Evolutionary conservation across 1,139 yeast genomes (phyloP).

Genomic region (Debaryomyces robertsiae): DNA sequence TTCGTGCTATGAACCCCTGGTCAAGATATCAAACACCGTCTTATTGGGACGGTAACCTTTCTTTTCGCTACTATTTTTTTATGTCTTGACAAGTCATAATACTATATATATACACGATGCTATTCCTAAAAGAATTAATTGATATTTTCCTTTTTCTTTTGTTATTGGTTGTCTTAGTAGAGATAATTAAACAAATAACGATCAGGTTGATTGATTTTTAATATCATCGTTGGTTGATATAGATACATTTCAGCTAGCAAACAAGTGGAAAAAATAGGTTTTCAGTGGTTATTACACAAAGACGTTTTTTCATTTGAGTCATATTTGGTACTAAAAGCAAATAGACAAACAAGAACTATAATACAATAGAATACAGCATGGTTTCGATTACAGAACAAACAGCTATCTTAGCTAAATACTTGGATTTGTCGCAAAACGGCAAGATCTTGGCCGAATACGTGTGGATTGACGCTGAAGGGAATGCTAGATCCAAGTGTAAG

Average conservation of each 20-base stretch:
- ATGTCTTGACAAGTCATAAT: slow-evolving; percentile 4
- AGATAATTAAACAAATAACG: slow-evolving; percentile 3
- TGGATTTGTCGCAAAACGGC: slow-evolving; percentile 84
- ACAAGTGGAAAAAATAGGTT: too few species aligned
- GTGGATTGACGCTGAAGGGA: slow-evolving; percentile 95
- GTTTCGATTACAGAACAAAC: slow-evolving; percentile 66
- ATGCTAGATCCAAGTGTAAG: slow-evolving; percentile 91
- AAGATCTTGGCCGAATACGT: slow-evolving; percentile 92
- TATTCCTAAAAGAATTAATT: slow-evolving; percentile 7
- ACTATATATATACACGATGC: slow-evolving; percentile 1
- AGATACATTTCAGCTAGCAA: slow-evolving; percentile 3
- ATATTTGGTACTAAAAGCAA: not conserved
- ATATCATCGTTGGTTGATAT: not conserved
- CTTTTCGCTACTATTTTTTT: slow-evolving; percentile 6
- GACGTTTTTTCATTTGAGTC: not conserved
- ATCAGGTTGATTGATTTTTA: slow-evolving; percentile 5
- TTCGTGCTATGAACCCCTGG: slow-evolving; percentile 5
- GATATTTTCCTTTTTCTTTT: not conserved
- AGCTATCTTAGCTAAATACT: slow-evolving; percentile 75
- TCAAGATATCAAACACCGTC: not conserved
- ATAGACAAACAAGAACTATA: not conserved
- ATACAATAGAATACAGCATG: slow-evolving; percentile 22
- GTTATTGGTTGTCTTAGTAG: not conserved
- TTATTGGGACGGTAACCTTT: slow-evolving; percentile 3
- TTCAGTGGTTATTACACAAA: not conserved